These are phyloP conservation scores for Ustilago cynodontis DNA, from an alignment of 1,284 basidiomycete genomes.

Conservation along the genomic window DNA sequence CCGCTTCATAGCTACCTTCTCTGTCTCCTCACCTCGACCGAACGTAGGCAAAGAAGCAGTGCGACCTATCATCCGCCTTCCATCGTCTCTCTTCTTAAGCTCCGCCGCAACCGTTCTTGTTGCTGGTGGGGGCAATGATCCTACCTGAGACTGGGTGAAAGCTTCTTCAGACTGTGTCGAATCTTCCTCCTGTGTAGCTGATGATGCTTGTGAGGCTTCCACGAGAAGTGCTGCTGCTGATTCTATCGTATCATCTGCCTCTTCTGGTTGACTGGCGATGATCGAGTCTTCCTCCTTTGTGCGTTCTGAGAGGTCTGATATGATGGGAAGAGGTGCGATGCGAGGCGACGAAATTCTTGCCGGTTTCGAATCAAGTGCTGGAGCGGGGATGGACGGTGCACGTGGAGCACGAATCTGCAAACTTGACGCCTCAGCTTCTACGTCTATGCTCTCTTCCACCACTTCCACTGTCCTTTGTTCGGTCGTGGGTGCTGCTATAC, in stretches of 20 bases:
- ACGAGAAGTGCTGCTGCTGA: neutral
- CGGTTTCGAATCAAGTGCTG: neutral
- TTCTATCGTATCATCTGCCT: conserved; percentile 25
- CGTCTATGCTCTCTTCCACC: neutral
- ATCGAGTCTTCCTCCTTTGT: conserved; percentile 20
- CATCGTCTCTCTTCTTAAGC: neutral
- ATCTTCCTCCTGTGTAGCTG: conserved; percentile 44
- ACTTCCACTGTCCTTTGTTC: neutral
- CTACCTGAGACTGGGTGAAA: neutral
- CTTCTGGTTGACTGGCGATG: conserved; percentile 10
- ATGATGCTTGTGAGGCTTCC: conserved; percentile 27
- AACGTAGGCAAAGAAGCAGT: conserved; percentile 19
- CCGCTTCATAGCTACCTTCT: neutral
- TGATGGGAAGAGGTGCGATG: neutral
- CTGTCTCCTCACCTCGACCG: neutral
- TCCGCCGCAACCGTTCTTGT: neutral
- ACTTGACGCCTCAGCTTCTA: conserved; percentile 28
- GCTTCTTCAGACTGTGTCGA: conserved; percentile 39
- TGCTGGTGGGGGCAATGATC: neutral
- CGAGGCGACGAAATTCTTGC: neutral
- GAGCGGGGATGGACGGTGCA: neutral
- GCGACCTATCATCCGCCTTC: conserved; percentile 2
- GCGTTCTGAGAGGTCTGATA: neutral
- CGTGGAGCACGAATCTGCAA: conserved; percentile 24
- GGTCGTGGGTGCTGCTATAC: no score